phyloP scores from a whole-genome alignment of 495 filamentous ascomycete genomes.

The Podospora pseudopauciseta region DNA sequence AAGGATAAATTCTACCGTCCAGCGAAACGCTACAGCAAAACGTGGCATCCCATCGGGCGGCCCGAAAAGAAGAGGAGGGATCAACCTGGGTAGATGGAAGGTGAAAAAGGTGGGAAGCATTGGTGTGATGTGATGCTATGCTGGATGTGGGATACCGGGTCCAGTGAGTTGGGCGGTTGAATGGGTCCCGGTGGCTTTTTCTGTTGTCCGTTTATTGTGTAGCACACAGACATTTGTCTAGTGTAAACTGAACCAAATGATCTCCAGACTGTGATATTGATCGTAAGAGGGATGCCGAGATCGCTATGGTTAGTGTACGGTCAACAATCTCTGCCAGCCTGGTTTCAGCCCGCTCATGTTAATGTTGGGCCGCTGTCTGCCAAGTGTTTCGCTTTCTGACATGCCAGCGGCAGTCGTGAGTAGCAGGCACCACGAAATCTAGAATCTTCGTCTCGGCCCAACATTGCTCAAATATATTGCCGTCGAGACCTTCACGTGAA shows the following conservation, averaged over 20 bases:
- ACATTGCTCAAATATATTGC: background rate
- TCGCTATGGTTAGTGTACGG: background rate
- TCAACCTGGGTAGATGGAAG: background rate
- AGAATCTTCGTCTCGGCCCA: conserved; percentile 2
- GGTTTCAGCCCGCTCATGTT: background rate
- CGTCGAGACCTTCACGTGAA: background rate
- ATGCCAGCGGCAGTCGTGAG: background rate
- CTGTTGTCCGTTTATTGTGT: background rate
- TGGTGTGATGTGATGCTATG: background rate
- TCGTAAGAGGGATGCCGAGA: background rate
- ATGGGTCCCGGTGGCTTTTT: background rate
- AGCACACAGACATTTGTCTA: background rate
- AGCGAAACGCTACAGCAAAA: conserved; percentile 1
- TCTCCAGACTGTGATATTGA: background rate
- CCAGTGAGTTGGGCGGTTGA: background rate
- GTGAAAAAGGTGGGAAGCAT: background rate
- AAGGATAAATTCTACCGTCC: background rate
- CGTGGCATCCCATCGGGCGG: conserved; percentile 1
- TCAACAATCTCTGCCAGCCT: background rate
- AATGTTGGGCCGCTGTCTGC: conserved; percentile 1
- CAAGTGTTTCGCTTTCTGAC: background rate
- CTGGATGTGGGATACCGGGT: background rate
- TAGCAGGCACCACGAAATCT: background rate
- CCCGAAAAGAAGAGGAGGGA: background rate
- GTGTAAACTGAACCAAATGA: background rate